phyloP scores from a whole-genome alignment of 1,284 basidiomycete genomes.

The Leccinum colubrinum region DNA sequence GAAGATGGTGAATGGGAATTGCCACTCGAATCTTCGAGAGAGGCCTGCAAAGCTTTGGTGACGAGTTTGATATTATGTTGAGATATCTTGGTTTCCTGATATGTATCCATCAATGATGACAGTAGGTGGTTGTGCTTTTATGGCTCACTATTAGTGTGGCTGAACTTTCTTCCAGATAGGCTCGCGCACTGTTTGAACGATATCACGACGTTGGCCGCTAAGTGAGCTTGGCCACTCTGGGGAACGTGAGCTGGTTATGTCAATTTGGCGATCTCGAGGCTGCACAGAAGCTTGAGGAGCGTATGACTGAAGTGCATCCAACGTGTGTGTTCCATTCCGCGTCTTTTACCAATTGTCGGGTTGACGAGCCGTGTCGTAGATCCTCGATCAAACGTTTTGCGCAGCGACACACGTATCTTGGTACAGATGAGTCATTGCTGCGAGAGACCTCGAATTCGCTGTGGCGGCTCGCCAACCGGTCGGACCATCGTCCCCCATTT shows the following conservation, averaged over 20 bases:
- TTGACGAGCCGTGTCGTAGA: slow-evolving; percentile 44
- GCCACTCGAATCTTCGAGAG: slow-evolving; percentile 94
- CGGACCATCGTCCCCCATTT: slow-evolving; percentile 21
- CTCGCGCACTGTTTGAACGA: slow-evolving; percentile 92
- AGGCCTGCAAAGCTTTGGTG: slow-evolving; percentile 81
- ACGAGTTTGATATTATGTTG: slow-evolving; percentile 84
- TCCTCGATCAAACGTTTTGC: slow-evolving; percentile 91
- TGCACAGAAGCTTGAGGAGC: slow-evolving; percentile 84
- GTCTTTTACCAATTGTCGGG: background rate
- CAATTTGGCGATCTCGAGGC: slow-evolving; percentile 92
- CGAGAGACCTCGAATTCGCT: slow-evolving; percentile 83
- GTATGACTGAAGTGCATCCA: slow-evolving; percentile 87
- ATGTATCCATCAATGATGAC: slow-evolving; percentile 84
- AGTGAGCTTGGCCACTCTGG: slow-evolving; percentile 87
- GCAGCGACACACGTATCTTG: slow-evolving; percentile 82
- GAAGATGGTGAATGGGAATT: slow-evolving; percentile 72
- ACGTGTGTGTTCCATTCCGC: slow-evolving; percentile 39
- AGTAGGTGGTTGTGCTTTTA: slow-evolving; percentile 54
- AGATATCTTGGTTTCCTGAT: slow-evolving; percentile 93
- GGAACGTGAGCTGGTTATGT: slow-evolving; percentile 93
- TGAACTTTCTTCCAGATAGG: slow-evolving; percentile 32
- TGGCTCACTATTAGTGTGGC: background rate
- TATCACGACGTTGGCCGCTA: slow-evolving; percentile 75
- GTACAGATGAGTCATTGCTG: slow-evolving; percentile 83
- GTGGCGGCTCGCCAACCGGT: slow-evolving; percentile 41